phyloP scores from a whole-genome alignment of 2,329 filamentous ascomycete genomes.

The Elsinoe fawcettii region DNA sequence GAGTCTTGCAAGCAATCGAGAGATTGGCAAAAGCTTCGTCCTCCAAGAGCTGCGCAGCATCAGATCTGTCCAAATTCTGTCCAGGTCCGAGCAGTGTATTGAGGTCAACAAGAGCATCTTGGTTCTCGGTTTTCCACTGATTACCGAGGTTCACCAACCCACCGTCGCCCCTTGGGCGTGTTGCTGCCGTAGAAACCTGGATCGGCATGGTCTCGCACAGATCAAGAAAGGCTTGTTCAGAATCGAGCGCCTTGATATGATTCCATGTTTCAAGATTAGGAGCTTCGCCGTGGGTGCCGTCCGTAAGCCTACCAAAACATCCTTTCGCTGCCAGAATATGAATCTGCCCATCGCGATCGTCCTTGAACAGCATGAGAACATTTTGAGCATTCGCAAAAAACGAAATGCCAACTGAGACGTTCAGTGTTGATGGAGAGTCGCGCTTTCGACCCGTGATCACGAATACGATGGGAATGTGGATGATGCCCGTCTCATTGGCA shows the following conservation, averaged over 20 bases:
- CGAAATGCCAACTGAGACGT: slow-evolving; percentile 2
- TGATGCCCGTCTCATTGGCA: not conserved
- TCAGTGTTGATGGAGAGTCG: not conserved
- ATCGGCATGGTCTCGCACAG: not conserved
- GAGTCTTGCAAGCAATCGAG: not conserved
- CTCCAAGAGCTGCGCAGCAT: not conserved
- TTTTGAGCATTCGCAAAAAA: slow-evolving; percentile 3
- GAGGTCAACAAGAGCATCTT: not conserved
- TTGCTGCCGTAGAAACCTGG: not conserved
- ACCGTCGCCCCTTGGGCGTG: not conserved
- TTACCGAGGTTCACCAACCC: not conserved
- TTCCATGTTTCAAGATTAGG: not conserved
- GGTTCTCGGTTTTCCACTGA: not conserved
- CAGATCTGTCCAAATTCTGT: not conserved
- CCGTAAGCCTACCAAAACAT: not conserved
- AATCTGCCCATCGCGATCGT: not conserved
- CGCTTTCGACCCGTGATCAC: not conserved
- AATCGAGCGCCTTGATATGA: not conserved
- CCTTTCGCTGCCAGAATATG: not conserved
- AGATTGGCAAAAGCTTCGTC: slow-evolving; percentile 1
- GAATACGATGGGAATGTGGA: not conserved
- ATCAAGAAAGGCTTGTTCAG: not conserved
- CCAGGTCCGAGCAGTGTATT: not conserved
- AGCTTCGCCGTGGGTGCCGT: not conserved
- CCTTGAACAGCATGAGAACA: not conserved